Base-by-base conservation (phyloP, 306 rosid species). In the Fagus sylvatica region DNA sequence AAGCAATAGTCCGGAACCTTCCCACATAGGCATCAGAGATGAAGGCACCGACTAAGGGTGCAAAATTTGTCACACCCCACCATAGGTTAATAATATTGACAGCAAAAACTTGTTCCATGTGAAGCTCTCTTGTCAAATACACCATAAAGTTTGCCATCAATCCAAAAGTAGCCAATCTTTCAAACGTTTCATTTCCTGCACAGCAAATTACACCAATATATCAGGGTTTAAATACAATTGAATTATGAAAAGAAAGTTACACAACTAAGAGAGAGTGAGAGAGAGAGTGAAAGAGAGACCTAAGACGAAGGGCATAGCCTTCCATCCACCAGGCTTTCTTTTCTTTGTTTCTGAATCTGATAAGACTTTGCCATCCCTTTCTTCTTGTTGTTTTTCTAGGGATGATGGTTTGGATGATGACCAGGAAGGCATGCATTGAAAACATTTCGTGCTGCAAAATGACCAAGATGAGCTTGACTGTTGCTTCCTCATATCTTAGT, bases 171-270 rank as follows among this genome's bases (percentile, higher is more conserved):
- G 97, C 99, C 85, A 95, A 54, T 79, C 97, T 87, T 77, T 91
- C 99, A 51, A 89, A 90, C 16, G 97, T 79, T 83, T 95, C 98
- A 86, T 92, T 95, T 60, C 94, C 97, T 94, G 84, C 43, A 74
- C 5, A 33, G 39, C 32, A 42, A 72, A n/a, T n/a, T n/a, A n/a
- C n/a, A n/a, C n/a, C n/a, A n/a, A n/a, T n/a, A n/a, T n/a, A n/a
- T n/a, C n/a, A n/a, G n/a, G n/a, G n/a, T n/a, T n/a, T n/a, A n/a
- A n/a, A n/a, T n/a, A n/a, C n/a, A n/a, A n/a, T n/a, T n/a, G n/a
- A n/a, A n/a, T n/a, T n/a, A n/a, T n/a, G n/a, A n/a, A n/a, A n/a
- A n/a, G n/a, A n/a, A n/a, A n/a, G n/a, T n/a, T n/a, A n/a, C n/a
- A n/a, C n/a, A n/a, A n/a, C n/a, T n/a, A 4, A n/a, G 2, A 30